Evolutionary conservation across 2,329 filamentous ascomycete species (phyloP).

Genomic region (Grosmannia penicillata): DNA sequence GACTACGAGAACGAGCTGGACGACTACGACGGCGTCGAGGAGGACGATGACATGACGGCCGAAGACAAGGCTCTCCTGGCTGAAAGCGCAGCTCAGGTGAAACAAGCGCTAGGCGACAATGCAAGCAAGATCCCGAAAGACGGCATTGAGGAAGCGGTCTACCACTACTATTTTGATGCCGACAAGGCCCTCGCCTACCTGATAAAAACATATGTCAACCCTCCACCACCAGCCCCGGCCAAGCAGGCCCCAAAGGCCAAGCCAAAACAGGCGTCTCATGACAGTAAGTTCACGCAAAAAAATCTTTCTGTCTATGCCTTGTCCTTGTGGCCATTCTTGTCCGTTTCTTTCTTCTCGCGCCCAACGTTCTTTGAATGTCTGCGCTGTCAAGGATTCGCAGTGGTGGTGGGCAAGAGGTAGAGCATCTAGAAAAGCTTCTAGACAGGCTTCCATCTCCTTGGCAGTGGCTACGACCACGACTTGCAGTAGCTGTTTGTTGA

Average conservation of each 20-base stretch:
- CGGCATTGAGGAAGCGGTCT: slow-evolving; percentile 80
- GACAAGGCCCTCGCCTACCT: slow-evolving; percentile 74
- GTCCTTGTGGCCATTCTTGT: not conserved
- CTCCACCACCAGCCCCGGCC: slow-evolving; percentile 23
- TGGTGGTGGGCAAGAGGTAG: not conserved
- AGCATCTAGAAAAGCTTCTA: no score
- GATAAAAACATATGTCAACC: slow-evolving; percentile 44
- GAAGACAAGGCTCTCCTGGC: slow-evolving; percentile 40
- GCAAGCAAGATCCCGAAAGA: slow-evolving; percentile 37
- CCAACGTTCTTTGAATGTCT: no score
- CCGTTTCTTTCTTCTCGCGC: no score
- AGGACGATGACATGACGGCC: slow-evolving; percentile 28
- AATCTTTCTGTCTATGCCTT: not conserved
- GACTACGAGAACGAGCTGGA: slow-evolving; percentile 36
- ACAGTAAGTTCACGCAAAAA: slow-evolving; percentile 13
- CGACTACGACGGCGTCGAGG: slow-evolving; percentile 32
- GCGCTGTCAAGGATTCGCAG: no score
- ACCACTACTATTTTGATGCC: slow-evolving; percentile 93
- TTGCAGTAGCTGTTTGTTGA: no score
- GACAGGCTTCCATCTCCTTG: no score
- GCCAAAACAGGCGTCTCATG: slow-evolving; percentile 5
- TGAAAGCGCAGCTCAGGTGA: slow-evolving; percentile 51
- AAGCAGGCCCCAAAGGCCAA: slow-evolving; percentile 14
- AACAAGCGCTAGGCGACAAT: slow-evolving; percentile 45
- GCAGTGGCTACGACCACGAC: no score